Base-by-base conservation (phyloP, 805 yeast species). In the Spathaspora gorwiae region DNA sequence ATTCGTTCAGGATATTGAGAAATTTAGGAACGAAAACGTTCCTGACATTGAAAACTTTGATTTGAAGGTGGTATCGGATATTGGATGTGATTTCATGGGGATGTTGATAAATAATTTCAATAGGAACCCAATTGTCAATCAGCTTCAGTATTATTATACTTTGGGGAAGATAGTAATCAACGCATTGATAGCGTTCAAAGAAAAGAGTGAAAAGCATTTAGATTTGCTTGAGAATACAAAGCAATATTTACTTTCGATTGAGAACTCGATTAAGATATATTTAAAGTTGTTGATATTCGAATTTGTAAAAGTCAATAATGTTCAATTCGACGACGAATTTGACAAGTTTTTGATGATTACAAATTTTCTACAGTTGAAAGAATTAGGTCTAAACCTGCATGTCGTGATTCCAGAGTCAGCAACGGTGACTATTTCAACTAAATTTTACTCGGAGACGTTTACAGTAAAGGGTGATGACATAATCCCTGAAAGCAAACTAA, bases 391-490 rank as follows among this genome's bases (percentile, higher is more conserved):
- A 10, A 30, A 37, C 3, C 24, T 35, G 6, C 29, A 30, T 32
- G 26, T 36, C 7, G 29, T 30, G 26, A 43, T 54, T 12, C 59
- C 60, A 1, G 48, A 49, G 8, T 52, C 60, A 6, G 51, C 52
- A 10, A 47, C 47, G 11, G 54, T 69, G 29, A 54, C 59, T 4
- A 48, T 69, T 9, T 48, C 51, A 12, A 64, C 70, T 6, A 61
- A 61, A 32, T 62, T 64, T 35, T 62, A 67, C 38, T 52, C 58
- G 4, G 75, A 70, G 46, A 48, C 60, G 30, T 71, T 71, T 45
- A 49, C 49, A 33, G 56, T 54, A 13, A 13, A 45, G 27, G 32
- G 45, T 26, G 39, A 45, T 43, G 58, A 54, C 24, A 46, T 45
- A 3, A 48, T 49, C 5, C 52, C 49, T 11, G 49, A 52, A 6